phyloP scores from a whole-genome alignment of 2,329 filamentous ascomycete species.

The Colletotrichum aenigma region DNA sequence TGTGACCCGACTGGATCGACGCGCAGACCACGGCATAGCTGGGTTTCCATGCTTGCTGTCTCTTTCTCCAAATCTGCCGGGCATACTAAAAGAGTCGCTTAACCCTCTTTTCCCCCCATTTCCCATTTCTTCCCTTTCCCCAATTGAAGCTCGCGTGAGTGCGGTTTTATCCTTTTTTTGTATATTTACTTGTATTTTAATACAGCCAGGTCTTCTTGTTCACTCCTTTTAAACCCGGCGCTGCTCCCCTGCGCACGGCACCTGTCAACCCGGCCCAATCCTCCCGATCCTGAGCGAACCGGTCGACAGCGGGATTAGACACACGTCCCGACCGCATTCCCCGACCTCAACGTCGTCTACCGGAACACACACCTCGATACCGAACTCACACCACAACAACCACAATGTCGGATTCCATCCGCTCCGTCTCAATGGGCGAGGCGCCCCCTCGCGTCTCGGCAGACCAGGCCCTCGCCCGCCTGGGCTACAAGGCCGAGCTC shows the following conservation, averaged over 20 bases:
- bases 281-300: background rate
- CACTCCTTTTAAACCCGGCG: background rate
- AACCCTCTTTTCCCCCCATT: background rate
- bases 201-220: background rate
- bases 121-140: background rate
- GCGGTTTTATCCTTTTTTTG: background rate
- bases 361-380: background rate
- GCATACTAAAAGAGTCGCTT: conserved; percentile 14
- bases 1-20: background rate
- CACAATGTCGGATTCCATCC: background rate
- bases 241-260: background rate
- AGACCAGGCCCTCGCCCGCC: conserved; percentile 39
- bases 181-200: background rate
- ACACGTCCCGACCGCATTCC: background rate
- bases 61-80: background rate
- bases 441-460: conserved; percentile 4
- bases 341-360: background rate
- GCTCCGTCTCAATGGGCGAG: conserved; percentile 2
- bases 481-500: conserved; percentile 54
- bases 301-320: background rate
- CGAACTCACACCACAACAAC: background rate
- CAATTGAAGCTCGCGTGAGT: background rate
- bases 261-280: background rate
- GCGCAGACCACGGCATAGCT: background rate
- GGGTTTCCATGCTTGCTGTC: background rate